Evolutionary conservation across 108 stramenopile genomes (phyloP).

Genomic region (Schizochytrium sp.): DNA sequence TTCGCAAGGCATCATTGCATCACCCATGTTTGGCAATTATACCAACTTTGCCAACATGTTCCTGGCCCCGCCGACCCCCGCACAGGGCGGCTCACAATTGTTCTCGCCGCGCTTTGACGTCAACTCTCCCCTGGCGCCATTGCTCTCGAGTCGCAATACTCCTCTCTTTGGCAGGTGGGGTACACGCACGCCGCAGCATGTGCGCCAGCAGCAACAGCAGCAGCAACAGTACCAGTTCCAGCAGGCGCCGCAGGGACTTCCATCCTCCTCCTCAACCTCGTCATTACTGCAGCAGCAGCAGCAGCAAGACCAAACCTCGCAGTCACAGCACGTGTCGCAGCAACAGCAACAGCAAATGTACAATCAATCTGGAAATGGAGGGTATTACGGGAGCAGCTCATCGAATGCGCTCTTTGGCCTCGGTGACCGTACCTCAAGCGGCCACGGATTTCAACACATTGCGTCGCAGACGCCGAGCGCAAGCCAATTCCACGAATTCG

Average conservation of each 20-base stretch:
- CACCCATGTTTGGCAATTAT: constrained; percentile 9
- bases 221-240: background rate
- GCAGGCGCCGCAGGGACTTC: background rate
- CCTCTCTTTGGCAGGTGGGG: constrained; percentile 15
- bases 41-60: background rate
- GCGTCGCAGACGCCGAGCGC: background rate
- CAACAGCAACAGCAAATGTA: too few relatives aligned
- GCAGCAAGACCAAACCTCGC: too few relatives aligned
- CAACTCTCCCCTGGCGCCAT: background rate
- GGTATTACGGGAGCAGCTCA: background rate
- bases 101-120: background rate
- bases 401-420: background rate
- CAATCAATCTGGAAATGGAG: too few relatives aligned
- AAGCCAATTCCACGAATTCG: background rate
- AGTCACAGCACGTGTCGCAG: too few relatives aligned
- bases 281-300: too few relatives aligned
- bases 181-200: background rate
- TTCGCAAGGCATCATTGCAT: background rate
- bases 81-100: background rate
- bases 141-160: background rate
- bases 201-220: background rate
- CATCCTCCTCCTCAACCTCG: background rate
- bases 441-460: background rate
- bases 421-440: background rate
- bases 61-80: background rate